A percentile compares a stretch with the other conserved stretches of the same genome.
Evolutionary conservation across 2,329 filamentous ascomycete genomes (phyloP).

Genomic region (Cladosporium sp.): DNA sequence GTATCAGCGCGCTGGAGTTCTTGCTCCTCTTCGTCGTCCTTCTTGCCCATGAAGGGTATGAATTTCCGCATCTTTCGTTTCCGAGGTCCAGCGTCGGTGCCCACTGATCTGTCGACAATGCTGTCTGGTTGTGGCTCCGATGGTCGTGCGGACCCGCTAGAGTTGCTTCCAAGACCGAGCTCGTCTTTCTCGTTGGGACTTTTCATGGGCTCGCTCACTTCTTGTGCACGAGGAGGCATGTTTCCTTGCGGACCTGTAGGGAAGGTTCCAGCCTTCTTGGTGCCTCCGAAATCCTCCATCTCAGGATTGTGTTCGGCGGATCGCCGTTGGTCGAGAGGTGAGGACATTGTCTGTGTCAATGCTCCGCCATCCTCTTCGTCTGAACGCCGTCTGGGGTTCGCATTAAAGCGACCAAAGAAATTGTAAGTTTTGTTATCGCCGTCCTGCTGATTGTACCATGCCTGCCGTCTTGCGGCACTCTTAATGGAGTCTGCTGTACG

Average conservation of each 20-base stretch:
- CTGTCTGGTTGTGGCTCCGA: slow-evolving; percentile 23
- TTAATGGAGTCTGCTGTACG: slow-evolving; percentile 33
- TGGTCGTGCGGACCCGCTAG: slow-evolving; percentile 7
- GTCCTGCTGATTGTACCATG: slow-evolving; percentile 34
- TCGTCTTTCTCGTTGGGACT: slow-evolving; percentile 25
- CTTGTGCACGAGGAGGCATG: slow-evolving; percentile 8
- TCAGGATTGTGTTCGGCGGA: not conserved
- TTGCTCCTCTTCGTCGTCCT: slow-evolving; percentile 25
- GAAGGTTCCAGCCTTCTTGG: slow-evolving; percentile 30
- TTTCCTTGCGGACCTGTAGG: slow-evolving; percentile 18
- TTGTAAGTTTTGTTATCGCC: slow-evolving; percentile 31
- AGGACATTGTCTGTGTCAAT: slow-evolving; percentile 24
- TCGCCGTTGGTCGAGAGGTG: slow-evolving; percentile 26
- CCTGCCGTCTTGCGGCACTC: slow-evolving; percentile 31
- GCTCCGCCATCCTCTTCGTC: slow-evolving; percentile 30
- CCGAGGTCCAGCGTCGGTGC: slow-evolving; percentile 23
- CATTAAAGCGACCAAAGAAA: slow-evolving; percentile 30
- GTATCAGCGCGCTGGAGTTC: slow-evolving; percentile 24
- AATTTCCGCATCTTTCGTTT: slow-evolving; percentile 31
- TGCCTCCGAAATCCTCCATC: slow-evolving; percentile 16
- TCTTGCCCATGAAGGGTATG: slow-evolving; percentile 28
- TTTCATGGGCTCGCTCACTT: slow-evolving; percentile 10
- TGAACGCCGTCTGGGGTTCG: slow-evolving; percentile 20
- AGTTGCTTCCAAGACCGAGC: slow-evolving; percentile 21
- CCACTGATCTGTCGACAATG: slow-evolving; percentile 19